Evolutionary conservation across 129 eudicot species (phyloP), one percentile per base, ranked within the genome.

Genomic region (Logfia minima): DNA sequence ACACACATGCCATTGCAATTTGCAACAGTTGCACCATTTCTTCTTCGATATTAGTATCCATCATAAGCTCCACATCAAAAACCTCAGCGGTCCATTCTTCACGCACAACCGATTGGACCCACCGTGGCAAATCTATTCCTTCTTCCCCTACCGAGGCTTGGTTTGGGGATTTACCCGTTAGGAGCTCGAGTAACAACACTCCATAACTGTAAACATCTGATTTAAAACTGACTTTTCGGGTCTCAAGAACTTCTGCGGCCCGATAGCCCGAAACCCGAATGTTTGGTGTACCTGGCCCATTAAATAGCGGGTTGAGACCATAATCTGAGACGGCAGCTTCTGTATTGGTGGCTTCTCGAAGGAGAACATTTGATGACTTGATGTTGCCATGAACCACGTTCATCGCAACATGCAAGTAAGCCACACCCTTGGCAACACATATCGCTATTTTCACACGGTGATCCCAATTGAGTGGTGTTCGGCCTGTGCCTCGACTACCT

Each of bases 51-150:
- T 88, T 87, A 2, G 86, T 85, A 68, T 91, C 86, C 82, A 89
- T 72, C 92, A 91, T 84, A 21, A 93, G 75, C 77, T 93, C 98
- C 2, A 84, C 89, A 29, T 93, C 98, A 35, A 93, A 93, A 17
- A 93, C 97, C 79, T 93, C 97, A 3, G 98, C 93, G 0, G 98
- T 89, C 97, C 96, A 93, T 61, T 93, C 97, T 61, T 93, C 98
- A 9, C 92, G 45, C 4, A 87, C 97, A 8, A 93, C 96, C 1
- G 96, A 89, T 28, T 93, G 97, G 14, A 93, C 97, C 98, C 98
- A 93, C 71, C 98, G 77, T 0, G 97, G 98, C 77, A 93, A 74
- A 45, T 93, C 98, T 0, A 93, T 87, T 65, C 98, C 98, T 72
- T 93, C 98, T 18, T 93, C 98, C 0, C 93, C 96, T 34, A 91